phyloP scores from a whole-genome alignment of 768 basidiomycete species.

The Leccinum obscurum region DNA sequence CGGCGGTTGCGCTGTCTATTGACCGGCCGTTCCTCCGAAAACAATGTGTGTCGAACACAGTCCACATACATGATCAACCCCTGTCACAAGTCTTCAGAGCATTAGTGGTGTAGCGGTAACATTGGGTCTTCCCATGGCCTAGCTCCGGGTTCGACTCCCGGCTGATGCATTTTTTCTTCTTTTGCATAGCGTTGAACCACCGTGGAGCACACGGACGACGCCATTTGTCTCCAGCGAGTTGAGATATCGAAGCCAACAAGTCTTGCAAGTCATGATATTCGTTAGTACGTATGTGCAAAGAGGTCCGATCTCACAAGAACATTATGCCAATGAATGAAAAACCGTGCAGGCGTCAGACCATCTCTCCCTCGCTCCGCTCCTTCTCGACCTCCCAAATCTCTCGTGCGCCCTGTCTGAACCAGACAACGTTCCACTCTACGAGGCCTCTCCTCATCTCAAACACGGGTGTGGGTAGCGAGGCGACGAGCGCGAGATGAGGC shows the following conservation, averaged over 20 bases:
- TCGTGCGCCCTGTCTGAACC: conserved; percentile 78
- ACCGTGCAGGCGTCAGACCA: not conserved
- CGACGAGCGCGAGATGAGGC: conserved; percentile 66
- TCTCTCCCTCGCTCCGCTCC: conserved; percentile 39
- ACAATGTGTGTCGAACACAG: no score
- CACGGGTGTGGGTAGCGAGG: conserved; percentile 69
- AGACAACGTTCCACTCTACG: conserved; percentile 86
- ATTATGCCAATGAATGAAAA: not conserved
- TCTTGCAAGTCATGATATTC: conserved; percentile 2
- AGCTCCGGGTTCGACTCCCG: conserved; percentile 64
- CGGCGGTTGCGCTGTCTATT: no score
- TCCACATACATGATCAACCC: not conserved
- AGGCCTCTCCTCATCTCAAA: conserved; percentile 73
- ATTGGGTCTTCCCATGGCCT: conserved; percentile 83
- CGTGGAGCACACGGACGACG: not conserved
- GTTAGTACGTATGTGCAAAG: not conserved
- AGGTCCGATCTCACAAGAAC: not conserved
- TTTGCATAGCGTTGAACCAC: not conserved
- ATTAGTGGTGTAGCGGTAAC: conserved; percentile 79
- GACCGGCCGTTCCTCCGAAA: no score
- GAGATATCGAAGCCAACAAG: not conserved
- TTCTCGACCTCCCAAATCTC: conserved; percentile 79
- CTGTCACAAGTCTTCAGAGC: conserved; percentile 9
- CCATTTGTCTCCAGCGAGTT: not conserved
- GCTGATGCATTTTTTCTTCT: conserved; percentile 39